Evolutionary conservation across 2,329 filamentous ascomycete species (phyloP).

Genomic region (Apiospora malaysiana): DNA sequence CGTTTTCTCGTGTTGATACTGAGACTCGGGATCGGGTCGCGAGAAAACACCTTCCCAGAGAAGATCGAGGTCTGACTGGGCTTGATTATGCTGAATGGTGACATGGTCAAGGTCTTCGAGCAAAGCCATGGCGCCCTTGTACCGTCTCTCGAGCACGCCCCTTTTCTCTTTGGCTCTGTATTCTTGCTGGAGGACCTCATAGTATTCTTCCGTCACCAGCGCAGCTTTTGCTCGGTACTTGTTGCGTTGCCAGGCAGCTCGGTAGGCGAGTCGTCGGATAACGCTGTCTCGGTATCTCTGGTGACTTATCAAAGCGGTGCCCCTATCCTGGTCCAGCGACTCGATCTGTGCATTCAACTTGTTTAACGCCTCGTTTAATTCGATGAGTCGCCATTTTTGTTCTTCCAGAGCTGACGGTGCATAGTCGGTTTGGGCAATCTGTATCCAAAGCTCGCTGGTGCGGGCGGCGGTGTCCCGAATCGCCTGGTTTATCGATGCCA

Average conservation of each 20-base stretch:
- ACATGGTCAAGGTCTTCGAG: slow-evolving; percentile 13
- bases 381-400: slow-evolving; percentile 1
- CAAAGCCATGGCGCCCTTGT: background rate
- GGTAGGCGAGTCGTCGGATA: slow-evolving; percentile 20
- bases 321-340: slow-evolving; percentile 20
- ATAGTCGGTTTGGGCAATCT: slow-evolving; percentile 9
- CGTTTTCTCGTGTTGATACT: background rate
- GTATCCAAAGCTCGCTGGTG: slow-evolving; percentile 14
- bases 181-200: slow-evolving; percentile 19
- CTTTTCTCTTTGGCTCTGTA: slow-evolving; percentile 21
- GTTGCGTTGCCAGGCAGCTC: slow-evolving; percentile 12
- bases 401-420: slow-evolving; percentile 14
- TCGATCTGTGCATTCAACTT: background rate
- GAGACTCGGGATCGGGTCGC: background rate
- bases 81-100: background rate
- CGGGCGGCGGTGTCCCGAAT: slow-evolving; percentile 21
- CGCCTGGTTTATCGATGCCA: slow-evolving; percentile 6
- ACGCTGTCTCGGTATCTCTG: slow-evolving; percentile 22
- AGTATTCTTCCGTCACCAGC: slow-evolving; percentile 4
- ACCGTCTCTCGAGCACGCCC: background rate
- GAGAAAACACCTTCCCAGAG: slow-evolving; percentile 19
- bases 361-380: background rate
- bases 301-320: slow-evolving; percentile 18
- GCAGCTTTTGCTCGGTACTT: slow-evolving; percentile 14
- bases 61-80: slow-evolving; percentile 14